Percentiles rank a stretch among this genome's conserved stretches.
phyloP scores from a whole-genome alignment of 2,329 filamentous ascomycete species.

The Aureobasidium sp. region DNA sequence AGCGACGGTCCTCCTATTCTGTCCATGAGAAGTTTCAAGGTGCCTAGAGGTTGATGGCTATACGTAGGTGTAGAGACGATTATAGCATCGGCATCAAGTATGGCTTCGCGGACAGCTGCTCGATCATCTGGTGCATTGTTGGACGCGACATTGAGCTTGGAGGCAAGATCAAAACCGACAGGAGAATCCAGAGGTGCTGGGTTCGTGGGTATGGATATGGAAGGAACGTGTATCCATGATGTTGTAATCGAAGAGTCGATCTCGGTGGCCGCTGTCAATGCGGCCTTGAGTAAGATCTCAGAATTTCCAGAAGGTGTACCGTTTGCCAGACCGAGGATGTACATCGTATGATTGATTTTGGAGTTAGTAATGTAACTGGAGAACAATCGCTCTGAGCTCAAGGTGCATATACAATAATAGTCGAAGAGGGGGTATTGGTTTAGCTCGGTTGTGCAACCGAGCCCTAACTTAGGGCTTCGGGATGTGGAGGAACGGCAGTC shows the following conservation, averaged over 20 bases:
- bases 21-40: constrained; percentile 16
- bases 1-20: constrained; percentile 11
- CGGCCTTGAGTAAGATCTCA: constrained; percentile 15
- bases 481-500: neutral
- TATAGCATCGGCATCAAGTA: constrained; percentile 17
- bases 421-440: neutral
- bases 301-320: constrained; percentile 13
- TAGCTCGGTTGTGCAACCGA: neutral
- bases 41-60: constrained; percentile 15
- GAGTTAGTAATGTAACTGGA: no score
- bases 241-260: constrained; percentile 13
- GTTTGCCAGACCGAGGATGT: constrained; percentile 15
- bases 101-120: constrained; percentile 14
- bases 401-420: neutral
- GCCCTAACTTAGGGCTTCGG: constrained; percentile 1
- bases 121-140: constrained; percentile 16
- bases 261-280: constrained; percentile 6
- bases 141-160: constrained; percentile 2
- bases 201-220: constrained; percentile 13
- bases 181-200: neutral
- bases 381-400: neutral
- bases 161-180: neutral
- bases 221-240: constrained; percentile 16
- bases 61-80: constrained; percentile 15
- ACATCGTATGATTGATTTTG: constrained; percentile 4